Evolutionary conservation across 495 filamentous ascomycete genomes (phyloP).

Genomic region (Cercophora scortea): DNA sequence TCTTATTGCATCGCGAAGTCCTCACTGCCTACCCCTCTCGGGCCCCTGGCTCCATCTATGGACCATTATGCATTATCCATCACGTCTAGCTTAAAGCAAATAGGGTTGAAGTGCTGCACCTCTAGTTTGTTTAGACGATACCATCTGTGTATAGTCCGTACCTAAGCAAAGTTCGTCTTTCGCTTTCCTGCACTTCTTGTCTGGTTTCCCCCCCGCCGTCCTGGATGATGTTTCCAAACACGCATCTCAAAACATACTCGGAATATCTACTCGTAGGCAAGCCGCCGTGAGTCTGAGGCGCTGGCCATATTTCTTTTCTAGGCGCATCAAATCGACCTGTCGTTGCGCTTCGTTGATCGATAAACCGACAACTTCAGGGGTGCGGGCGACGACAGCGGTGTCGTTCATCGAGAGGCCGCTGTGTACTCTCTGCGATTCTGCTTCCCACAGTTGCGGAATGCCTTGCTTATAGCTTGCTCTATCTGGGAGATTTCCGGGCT

Average conservation of each 20-base stretch:
- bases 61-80: too few relatives aligned
- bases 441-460: neutral
- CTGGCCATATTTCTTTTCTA: neutral
- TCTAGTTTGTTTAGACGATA: too few relatives aligned
- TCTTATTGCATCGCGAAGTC: too few relatives aligned
- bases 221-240: neutral
- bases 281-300: neutral
- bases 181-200: too few relatives aligned
- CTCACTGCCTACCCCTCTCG: too few relatives aligned
- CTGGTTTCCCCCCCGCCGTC: too few relatives aligned
- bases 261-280: neutral
- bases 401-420: neutral
- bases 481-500: conserved; percentile 12
- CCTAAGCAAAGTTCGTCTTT: too few relatives aligned
- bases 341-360: neutral
- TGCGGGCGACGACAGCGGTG: too few relatives aligned
- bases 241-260: neutral
- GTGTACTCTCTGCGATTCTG: neutral
- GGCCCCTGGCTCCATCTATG: too few relatives aligned
- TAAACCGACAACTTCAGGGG: neutral
- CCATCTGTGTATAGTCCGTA: too few relatives aligned
- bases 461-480: neutral
- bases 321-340: neutral
- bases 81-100: too few relatives aligned
- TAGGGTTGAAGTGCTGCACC: too few relatives aligned